Evolutionary conservation across 306 rosid species (phyloP), one percentile per base, ranked within the genome.

Genomic region (Spatholobus suberectus): DNA sequence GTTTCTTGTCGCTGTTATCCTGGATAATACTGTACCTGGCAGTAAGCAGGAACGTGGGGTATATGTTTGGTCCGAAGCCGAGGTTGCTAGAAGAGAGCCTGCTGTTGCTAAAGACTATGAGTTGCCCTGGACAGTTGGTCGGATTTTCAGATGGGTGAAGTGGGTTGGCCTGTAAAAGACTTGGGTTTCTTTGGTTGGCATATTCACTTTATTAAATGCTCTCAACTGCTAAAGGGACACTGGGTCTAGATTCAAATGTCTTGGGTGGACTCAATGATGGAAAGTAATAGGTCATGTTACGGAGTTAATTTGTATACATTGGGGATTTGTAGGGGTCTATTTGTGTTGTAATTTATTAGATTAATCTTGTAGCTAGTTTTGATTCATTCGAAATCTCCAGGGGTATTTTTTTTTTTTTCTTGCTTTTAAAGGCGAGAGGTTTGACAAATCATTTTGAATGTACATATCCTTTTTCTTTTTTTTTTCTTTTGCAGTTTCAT

Each of bases 21-120:
- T 96, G 80, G 98, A 96, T 82, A 94, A 96, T 77, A 94, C 99
- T 4, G 98, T 96, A 54, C 99, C 99, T n/a, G 99, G 99, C 49
- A 92, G 94, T 77, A 85, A 79, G 85, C 94, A 89, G 80, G 99
- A 96, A 88, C 97, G 97, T 2, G 99, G 99, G 73, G 99, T 96
- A 27, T 96, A 96, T 43, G 95, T 94, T 67, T 96, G 99, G 99
- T 90, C 98, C 0, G 95, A 96, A 55, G 73, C 90, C 0, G 99
- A 96, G 76, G 88, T 85, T 82, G 98, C 94, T 35, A 88, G 83
- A 86, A 88, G 93, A 82, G 99, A 96, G 70, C 95, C 94, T 58
- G 94, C 97, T 27, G 94, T 94, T 74, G 57, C 91, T 23, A 90
- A 90, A 74, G 99, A 96, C 86, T 96, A 96, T 20, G 89, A 82